A percentile compares a stretch with the other conserved stretches of the same genome.
Evolutionary conservation across 768 basidiomycete genomes (phyloP).

Genomic region (Collybiopsis luxurians): DNA sequence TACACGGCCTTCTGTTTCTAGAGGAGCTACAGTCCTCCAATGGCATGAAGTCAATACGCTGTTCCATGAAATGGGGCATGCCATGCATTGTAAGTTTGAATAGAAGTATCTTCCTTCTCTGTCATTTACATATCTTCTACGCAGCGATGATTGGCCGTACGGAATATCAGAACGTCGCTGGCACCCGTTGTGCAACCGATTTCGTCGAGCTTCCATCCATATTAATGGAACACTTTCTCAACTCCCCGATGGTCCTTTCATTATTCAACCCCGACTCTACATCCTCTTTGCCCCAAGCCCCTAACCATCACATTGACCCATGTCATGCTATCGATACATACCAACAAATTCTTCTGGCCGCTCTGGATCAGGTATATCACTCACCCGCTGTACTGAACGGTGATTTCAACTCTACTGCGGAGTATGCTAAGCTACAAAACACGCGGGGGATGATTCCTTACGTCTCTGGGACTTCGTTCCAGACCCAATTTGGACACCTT

Average conservation of each 20-base stretch:
- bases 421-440: constrained; percentile 59
- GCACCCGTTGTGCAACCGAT: constrained; percentile 96
- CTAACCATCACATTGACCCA: constrained; percentile 73
- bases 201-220: constrained; percentile 98
- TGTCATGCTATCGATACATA: constrained; percentile 87
- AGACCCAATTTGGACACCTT: constrained; percentile 93
- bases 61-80: constrained; percentile 99
- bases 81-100: constrained; percentile 90
- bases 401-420: constrained; percentile 71
- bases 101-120: neutral
- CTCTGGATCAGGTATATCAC: constrained; percentile 89
- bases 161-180: constrained; percentile 96
- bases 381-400: constrained; percentile 54
- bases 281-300: constrained; percentile 41
- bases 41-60: constrained; percentile 95
- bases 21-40: constrained; percentile 70
- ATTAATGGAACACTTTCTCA: constrained; percentile 97
- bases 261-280: constrained; percentile 64
- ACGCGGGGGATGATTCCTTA: constrained; percentile 79
- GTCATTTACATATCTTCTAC: neutral
- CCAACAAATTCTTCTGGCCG: constrained; percentile 85
- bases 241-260: constrained; percentile 77
- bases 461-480: constrained; percentile 85
- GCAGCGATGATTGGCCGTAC: constrained; percentile 97
- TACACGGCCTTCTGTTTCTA: constrained; percentile 52